These are phyloP conservation scores for Cephalotrichum gorgonifer DNA, from an alignment of 2,329 filamentous ascomycete genomes.

Conservation along the genomic window DNA sequence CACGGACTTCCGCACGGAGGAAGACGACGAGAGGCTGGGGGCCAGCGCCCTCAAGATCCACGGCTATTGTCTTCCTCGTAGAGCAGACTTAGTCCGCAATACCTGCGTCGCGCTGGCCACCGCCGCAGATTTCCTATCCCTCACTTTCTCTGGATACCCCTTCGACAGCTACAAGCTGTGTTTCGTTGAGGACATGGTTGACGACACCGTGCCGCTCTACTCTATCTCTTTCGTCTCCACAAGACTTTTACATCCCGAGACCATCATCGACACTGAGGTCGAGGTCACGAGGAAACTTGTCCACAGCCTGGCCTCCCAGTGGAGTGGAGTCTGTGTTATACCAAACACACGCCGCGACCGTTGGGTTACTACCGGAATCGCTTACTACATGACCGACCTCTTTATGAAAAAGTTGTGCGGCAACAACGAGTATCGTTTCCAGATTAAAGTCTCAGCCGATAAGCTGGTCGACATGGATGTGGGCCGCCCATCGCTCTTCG, in stretches of 20 bases:
- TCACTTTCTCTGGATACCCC: constrained; percentile 82
- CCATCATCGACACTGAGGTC: constrained; percentile 76
- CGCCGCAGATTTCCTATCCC: constrained; percentile 84
- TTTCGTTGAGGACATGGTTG: constrained; percentile 81
- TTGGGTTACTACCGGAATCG: constrained; percentile 83
- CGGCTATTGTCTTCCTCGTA: constrained; percentile 81
- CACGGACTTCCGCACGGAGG: constrained; percentile 77
- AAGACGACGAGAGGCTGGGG: constrained; percentile 84
- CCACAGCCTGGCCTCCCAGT: constrained; percentile 80
- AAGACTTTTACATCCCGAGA: constrained; percentile 72
- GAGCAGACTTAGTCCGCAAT: constrained; percentile 72
- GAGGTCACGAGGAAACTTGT: constrained; percentile 72
- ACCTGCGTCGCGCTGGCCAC: constrained; percentile 76
- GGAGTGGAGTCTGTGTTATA: constrained; percentile 88
- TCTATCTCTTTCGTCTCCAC: constrained; percentile 83
- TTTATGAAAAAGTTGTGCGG: constrained; percentile 87
- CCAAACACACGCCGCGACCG: constrained; percentile 70
- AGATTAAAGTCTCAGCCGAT: constrained; percentile 78
- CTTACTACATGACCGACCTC: constrained; percentile 89
- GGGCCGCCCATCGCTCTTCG: constrained; percentile 69
- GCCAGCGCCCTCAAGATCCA: constrained; percentile 81
- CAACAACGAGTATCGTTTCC: constrained; percentile 88
- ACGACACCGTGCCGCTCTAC: constrained; percentile 66
- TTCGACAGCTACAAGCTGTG: constrained; percentile 88
- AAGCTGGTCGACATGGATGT: constrained; percentile 72